Evolutionary conservation across 257 asterid species (phyloP).

Genomic region (Gentiana straminea): DNA sequence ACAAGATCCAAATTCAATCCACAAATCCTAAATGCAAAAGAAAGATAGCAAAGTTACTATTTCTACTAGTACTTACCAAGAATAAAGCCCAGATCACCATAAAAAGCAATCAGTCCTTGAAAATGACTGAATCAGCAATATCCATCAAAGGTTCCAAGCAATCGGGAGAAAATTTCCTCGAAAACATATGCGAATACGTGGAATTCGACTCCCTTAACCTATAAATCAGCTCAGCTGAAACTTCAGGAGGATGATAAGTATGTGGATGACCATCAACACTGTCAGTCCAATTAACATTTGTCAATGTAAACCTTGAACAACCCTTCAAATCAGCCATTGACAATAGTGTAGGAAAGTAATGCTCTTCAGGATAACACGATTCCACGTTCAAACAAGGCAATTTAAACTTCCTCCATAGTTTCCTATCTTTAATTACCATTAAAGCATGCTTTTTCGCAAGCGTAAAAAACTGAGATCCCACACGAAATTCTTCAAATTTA

Average conservation of each 20-base stretch:
- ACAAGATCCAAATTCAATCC: conserved; percentile 8
- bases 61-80: conserved; percentile 31
- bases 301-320: conserved; percentile 49
- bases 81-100: conserved; percentile 5
- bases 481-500: conserved; percentile 46
- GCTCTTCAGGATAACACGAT: conserved; percentile 87
- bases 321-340: conserved; percentile 69
- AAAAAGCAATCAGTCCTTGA: conserved; percentile 51
- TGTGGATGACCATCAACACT: conserved; percentile 76
- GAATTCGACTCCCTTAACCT: conserved; percentile 63
- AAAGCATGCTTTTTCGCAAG: conserved; percentile 54
- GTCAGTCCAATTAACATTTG: conserved; percentile 89
- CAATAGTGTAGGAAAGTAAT: conserved; percentile 76
- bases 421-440: conserved; percentile 71
- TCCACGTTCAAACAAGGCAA: conserved; percentile 61
- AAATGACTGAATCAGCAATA: conserved; percentile 63
- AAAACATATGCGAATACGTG: conserved; percentile 51
- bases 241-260: conserved; percentile 61
- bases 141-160: conserved; percentile 63
- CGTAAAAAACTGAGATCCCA: conserved; percentile 75
- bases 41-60: neutral
- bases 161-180: conserved; percentile 77
- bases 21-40: conserved; percentile 4
- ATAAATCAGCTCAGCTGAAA: conserved; percentile 51
- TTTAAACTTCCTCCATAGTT: conserved; percentile 77